Percentiles rank a stretch among this genome's conserved stretches.
Conservation (phyloP, 345 rosid species). For the Melaleuca quinquenervia region DNA sequence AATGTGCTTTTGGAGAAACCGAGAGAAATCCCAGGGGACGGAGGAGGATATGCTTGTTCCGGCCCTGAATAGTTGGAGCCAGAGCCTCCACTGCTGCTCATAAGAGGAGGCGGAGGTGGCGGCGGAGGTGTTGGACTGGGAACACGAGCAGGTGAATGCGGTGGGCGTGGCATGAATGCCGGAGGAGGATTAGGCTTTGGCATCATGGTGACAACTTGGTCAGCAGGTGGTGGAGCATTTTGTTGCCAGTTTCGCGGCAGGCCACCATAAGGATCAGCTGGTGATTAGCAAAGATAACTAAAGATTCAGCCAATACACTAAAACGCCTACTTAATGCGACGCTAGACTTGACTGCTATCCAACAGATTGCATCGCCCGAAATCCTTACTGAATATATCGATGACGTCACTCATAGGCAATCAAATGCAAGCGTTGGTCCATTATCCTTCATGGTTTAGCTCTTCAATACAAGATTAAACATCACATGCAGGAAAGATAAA, state of each 20-base stretch:
- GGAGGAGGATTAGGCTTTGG: not conserved
- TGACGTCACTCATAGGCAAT: not conserved
- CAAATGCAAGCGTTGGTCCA: not conserved
- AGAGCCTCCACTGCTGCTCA: slow-evolving; percentile 34
- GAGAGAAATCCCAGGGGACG: slow-evolving; percentile 37
- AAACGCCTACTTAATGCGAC: not conserved
- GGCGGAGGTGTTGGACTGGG: slow-evolving; percentile 1
- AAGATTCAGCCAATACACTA: not conserved
- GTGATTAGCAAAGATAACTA: not conserved
- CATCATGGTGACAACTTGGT: not conserved
- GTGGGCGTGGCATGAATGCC: not conserved
- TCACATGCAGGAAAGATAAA: not conserved
- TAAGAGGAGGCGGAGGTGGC: slow-evolving; percentile 1
- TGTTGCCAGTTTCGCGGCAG: slow-evolving; percentile 60
- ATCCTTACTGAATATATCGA: not conserved
- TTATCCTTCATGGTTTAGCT: not conserved
- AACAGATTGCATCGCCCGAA: not conserved
- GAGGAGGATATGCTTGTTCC: slow-evolving; percentile 29
- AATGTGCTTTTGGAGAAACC: slow-evolving; percentile 47
- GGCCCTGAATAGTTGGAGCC: slow-evolving; percentile 32
- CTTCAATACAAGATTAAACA: not conserved
- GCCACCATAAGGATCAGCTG: slow-evolving; percentile 48
- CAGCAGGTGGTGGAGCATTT: slow-evolving; percentile 29
- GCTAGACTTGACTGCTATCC: not conserved
- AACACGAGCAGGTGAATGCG: not conserved